These are phyloP conservation scores for Dendrobium huoshanense DNA, from an alignment of 106 monocot genomes.

Conservation along the genomic window DNA sequence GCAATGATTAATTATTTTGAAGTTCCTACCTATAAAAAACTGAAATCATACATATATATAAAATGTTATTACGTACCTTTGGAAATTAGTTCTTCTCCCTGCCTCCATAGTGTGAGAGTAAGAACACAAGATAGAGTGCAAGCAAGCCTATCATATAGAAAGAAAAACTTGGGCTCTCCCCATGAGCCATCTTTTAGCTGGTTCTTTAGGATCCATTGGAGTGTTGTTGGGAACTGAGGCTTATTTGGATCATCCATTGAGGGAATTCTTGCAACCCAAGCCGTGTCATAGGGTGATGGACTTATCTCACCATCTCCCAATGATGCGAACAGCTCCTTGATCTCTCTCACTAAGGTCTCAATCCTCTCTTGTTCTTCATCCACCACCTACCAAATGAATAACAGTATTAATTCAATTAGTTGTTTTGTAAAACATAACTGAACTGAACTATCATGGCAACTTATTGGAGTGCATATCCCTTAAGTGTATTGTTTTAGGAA, in stretches of 20 bases:
- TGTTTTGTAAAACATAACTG: too few relatives aligned
- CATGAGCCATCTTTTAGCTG: constrained; percentile 32
- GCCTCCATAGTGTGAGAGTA: constrained; percentile 4
- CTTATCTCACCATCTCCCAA: constrained; percentile 22
- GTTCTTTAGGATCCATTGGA: constrained; percentile 25
- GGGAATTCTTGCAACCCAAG: constrained; percentile 31
- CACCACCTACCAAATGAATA: background rate
- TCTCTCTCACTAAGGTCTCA: constrained; percentile 1
- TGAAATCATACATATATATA: too few relatives aligned
- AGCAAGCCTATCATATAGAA: constrained; percentile 21
- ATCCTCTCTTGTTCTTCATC: constrained; percentile 1
- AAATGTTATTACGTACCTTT: background rate
- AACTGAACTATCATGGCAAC: too few relatives aligned
- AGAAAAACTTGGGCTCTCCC: constrained; percentile 24
- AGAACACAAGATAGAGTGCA: constrained; percentile 35
- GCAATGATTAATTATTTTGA: too few relatives aligned
- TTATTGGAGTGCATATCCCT: too few relatives aligned
- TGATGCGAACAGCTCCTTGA: constrained; percentile 4
- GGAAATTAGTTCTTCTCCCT: constrained; percentile 7
- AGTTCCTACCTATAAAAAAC: too few relatives aligned
- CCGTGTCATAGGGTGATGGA: constrained; percentile 30
- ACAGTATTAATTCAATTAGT: too few relatives aligned
- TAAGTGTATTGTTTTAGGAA: too few relatives aligned
- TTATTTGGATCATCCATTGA: constrained; percentile 4
- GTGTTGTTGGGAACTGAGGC: constrained; percentile 15